phyloP scores from a whole-genome alignment of 164 flowering plant genomes.

The Stephania cephalantha region DNA sequence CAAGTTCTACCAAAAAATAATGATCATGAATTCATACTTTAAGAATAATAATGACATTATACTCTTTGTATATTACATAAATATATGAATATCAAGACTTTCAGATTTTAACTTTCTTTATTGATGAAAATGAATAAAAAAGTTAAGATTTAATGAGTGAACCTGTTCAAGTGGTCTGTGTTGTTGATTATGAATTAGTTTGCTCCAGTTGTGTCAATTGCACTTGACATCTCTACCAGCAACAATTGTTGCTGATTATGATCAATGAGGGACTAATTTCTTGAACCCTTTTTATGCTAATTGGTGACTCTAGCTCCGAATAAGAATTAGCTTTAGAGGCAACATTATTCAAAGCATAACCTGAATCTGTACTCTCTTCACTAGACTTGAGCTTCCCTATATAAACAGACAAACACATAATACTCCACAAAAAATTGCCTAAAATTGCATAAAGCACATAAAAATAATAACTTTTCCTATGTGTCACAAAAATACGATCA shows the following conservation, averaged over 20 bases:
- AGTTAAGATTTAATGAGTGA: neutral
- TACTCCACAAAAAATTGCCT: neutral
- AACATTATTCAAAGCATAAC: conserved; percentile 53
- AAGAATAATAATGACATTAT: neutral
- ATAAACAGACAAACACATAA: conserved; percentile 6
- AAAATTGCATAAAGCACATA: neutral
- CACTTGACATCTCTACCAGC: conserved; percentile 32
- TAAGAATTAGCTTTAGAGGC: conserved; percentile 36
- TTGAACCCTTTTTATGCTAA: conserved; percentile 42
- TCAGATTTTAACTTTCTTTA: conserved; percentile 8
- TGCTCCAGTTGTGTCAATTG: conserved; percentile 31
- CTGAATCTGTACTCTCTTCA: conserved; percentile 80
- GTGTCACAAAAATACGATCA: neutral
- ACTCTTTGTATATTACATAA: neutral
- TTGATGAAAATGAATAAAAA: conserved; percentile 5
- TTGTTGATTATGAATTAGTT: conserved; percentile 29
- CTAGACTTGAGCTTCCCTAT: conserved; percentile 72
- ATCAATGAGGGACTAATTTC: conserved; percentile 31
- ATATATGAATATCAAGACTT: conserved; percentile 25
- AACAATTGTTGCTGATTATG: conserved; percentile 36
- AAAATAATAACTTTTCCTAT: neutral
- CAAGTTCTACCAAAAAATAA: no score
- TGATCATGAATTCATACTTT: no score
- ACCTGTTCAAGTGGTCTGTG: conserved; percentile 59
- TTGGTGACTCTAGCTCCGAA: conserved; percentile 65